phyloP scores from a whole-genome alignment of 108 stramenopile genomes.

The Tribonema minus region DNA sequence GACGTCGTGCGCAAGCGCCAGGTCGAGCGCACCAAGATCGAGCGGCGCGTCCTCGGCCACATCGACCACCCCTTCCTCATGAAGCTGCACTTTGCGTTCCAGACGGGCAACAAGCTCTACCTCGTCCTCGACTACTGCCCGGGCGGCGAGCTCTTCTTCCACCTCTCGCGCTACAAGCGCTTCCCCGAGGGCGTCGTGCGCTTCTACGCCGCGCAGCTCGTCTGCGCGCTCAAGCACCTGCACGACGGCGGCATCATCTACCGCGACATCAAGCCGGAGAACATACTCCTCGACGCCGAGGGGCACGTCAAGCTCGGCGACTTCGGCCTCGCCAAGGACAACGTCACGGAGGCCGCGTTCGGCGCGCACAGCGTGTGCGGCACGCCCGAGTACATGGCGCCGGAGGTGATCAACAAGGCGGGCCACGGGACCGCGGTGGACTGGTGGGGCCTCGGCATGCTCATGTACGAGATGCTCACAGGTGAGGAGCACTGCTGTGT shows the following conservation, averaged over 20 bases:
- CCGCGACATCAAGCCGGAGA: slow-evolving; percentile 65
- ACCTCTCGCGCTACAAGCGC: slow-evolving; percentile 78
- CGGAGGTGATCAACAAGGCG: slow-evolving; percentile 70
- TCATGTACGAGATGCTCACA: slow-evolving; percentile 93
- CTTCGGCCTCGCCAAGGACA: slow-evolving; percentile 56
- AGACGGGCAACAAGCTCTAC: slow-evolving; percentile 79
- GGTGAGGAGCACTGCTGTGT: neutral
- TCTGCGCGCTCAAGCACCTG: slow-evolving; percentile 70
- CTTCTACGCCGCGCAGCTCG: slow-evolving; percentile 85
- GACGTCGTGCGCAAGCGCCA: slow-evolving; percentile 84
- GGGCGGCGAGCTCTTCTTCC: slow-evolving; percentile 93
- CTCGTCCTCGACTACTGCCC: slow-evolving; percentile 94
- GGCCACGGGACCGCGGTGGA: slow-evolving; percentile 55
- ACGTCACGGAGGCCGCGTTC: slow-evolving; percentile 39
- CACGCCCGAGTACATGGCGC: slow-evolving; percentile 97
- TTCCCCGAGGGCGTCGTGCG: slow-evolving; percentile 86
- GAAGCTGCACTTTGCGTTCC: slow-evolving; percentile 68
- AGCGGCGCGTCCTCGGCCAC: slow-evolving; percentile 80
- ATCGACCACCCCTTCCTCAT: slow-evolving; percentile 67
- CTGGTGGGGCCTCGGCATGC: slow-evolving; percentile 91
- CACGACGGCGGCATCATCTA: slow-evolving; percentile 58
- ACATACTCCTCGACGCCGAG: slow-evolving; percentile 58
- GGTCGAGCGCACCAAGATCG: slow-evolving; percentile 93
- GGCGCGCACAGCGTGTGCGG: slow-evolving; percentile 92
- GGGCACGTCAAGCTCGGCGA: slow-evolving; percentile 60